phyloP scores from a whole-genome alignment of 2,329 filamentous ascomycete genomes.

The Hortaea sp. region DNA sequence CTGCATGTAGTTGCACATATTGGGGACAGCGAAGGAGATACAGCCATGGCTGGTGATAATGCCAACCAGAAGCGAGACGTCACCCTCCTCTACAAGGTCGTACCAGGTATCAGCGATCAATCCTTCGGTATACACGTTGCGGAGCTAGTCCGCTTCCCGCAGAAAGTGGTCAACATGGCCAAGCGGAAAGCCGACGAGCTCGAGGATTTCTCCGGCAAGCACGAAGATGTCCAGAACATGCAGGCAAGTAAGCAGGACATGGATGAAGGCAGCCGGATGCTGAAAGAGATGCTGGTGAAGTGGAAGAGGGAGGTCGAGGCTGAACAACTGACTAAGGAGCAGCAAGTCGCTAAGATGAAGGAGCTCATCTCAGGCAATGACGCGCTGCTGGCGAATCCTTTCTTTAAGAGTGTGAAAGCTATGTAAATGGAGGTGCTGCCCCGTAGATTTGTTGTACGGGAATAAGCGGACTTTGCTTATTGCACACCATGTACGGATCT shows the following conservation, averaged over 20 bases:
- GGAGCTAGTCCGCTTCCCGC: constrained; percentile 88
- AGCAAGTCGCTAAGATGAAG: constrained; percentile 69
- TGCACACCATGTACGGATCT: too few relatives aligned
- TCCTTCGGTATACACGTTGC: constrained; percentile 98
- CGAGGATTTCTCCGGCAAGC: constrained; percentile 83
- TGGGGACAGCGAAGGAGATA: constrained; percentile 39
- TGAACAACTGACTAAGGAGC: constrained; percentile 55
- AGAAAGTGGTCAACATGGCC: constrained; percentile 98
- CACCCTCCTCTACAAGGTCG: constrained; percentile 91
- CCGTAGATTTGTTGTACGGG: too few relatives aligned
- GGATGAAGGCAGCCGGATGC: constrained; percentile 71
- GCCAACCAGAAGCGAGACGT: constrained; percentile 59
- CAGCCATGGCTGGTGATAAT: constrained; percentile 17
- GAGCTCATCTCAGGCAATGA: constrained; percentile 68
- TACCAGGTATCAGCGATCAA: constrained; percentile 91
- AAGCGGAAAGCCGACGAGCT: constrained; percentile 96
- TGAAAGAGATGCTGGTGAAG: constrained; percentile 71
- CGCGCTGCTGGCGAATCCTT: constrained; percentile 51
- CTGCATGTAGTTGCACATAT: constrained; percentile 96
- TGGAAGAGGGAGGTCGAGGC: constrained; percentile 64
- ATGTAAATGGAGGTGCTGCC: constrained; percentile 19
- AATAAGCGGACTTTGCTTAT: too few relatives aligned
- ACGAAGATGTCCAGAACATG: constrained; percentile 38
- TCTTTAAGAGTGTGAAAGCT: constrained; percentile 52
- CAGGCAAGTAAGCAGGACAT: constrained; percentile 75